These are phyloP conservation scores for Aspergillus melleus DNA, from an alignment of 2,329 filamentous ascomycete genomes.

Conservation along the genomic window DNA sequence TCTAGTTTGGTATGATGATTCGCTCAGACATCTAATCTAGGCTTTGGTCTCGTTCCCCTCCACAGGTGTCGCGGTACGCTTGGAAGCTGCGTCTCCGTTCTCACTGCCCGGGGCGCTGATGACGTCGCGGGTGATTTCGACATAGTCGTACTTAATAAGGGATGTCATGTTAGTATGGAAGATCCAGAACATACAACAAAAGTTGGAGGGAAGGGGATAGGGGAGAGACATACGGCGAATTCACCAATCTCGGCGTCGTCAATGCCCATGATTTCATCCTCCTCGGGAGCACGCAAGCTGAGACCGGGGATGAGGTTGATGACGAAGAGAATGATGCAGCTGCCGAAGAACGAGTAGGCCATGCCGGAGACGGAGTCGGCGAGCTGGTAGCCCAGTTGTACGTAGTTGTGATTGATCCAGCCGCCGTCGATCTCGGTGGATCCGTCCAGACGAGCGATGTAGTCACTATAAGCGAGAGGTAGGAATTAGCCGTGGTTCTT, in stretches of 20 bases:
- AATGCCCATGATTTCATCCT: conserved; percentile 80
- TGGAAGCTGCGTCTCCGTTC: conserved; percentile 26
- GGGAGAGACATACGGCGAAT: conserved; percentile 64
- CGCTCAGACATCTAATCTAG: no score
- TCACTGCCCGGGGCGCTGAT: conserved; percentile 34
- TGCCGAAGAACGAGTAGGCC: conserved; percentile 75
- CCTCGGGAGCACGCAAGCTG: conserved; percentile 70
- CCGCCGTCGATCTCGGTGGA: conserved; percentile 67
- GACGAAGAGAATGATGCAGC: conserved; percentile 75
- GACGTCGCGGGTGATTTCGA: conserved; percentile 76
- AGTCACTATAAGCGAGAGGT: conserved; percentile 53
- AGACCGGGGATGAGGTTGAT: conserved; percentile 78
- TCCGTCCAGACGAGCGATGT: conserved; percentile 80
- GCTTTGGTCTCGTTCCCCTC: conserved; percentile 13
- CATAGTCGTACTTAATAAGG: conserved; percentile 72
- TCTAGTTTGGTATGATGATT: no score
- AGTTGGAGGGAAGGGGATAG: background rate
- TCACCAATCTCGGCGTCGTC: conserved; percentile 90
- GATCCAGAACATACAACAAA: background rate
- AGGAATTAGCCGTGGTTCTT: conserved; percentile 12
- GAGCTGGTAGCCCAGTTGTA: conserved; percentile 80
- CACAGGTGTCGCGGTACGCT: conserved; percentile 31
- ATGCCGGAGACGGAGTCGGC: conserved; percentile 77
- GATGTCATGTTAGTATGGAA: conserved; percentile 4
- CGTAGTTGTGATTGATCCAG: conserved; percentile 81